These are phyloP conservation scores for Pontederia paniculata DNA, from an alignment of 176 grass and related monocot species.

Conservation along the genomic window DNA sequence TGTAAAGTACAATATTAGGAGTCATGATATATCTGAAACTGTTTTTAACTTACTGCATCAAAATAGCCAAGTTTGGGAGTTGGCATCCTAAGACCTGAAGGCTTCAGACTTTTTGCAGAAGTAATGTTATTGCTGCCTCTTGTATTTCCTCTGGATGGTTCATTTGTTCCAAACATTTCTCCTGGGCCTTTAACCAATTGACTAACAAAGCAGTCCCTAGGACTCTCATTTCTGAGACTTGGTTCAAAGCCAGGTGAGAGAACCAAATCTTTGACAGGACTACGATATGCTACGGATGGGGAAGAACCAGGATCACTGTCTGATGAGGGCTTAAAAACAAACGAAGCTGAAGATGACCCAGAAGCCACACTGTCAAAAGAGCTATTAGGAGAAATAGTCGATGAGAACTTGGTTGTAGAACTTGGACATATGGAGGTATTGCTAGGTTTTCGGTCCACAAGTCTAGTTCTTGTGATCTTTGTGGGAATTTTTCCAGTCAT, in stretches of 20 bases:
- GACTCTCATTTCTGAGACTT: background rate
- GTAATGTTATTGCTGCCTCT: background rate
- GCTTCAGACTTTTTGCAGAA: constrained; percentile 31
- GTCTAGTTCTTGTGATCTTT: constrained; percentile 33
- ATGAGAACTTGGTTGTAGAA: constrained; percentile 1
- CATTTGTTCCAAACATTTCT: background rate
- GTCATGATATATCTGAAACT: too few relatives aligned
- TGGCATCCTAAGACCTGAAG: constrained; percentile 59
- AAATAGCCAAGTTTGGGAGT: constrained; percentile 74
- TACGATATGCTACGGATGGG: background rate
- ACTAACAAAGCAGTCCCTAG: background rate
- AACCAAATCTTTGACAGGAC: background rate
- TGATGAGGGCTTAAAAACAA: constrained; percentile 23
- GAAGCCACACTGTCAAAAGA: constrained; percentile 75
- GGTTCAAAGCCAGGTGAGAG: background rate
- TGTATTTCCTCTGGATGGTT: constrained; percentile 3
- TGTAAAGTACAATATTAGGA: too few relatives aligned
- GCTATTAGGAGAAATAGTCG: constrained; percentile 57
- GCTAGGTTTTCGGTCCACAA: background rate
- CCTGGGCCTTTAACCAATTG: background rate
- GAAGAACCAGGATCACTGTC: constrained; percentile 21
- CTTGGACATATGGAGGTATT: constrained; percentile 7
- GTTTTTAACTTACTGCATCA: constrained; percentile 43
- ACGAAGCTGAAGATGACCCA: constrained; percentile 31
- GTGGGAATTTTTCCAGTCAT: constrained; percentile 18